A percentile compares a stretch with the other conserved stretches of the same genome.
These are phyloP conservation scores for Trypanosoma mega DNA, from an alignment of 208 protist species.

Conservation along the genomic window DNA sequence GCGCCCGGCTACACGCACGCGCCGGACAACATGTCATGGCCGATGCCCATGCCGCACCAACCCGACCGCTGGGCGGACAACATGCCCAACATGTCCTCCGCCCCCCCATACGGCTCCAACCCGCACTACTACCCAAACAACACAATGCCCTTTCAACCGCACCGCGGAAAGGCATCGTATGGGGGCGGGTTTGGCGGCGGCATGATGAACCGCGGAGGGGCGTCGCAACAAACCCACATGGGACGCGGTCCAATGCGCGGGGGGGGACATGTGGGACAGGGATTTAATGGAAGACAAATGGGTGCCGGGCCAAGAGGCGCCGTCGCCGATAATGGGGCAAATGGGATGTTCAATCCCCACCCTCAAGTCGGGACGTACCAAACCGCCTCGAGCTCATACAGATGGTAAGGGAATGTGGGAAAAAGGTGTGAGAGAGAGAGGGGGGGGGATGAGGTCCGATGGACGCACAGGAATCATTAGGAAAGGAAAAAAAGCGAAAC, in stretches of 20 bases:
- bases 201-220: conserved; percentile 3
- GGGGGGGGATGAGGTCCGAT: conserved; percentile 12
- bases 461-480: conserved; percentile 1
- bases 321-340: conserved; percentile 15
- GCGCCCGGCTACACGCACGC: conserved; percentile 17
- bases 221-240: conserved; percentile 10
- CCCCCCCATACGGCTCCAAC: background rate
- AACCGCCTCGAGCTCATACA: background rate
- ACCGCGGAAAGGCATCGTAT: conserved; percentile 5
- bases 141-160: conserved; percentile 8
- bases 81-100: conserved; percentile 12
- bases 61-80: conserved; percentile 16
- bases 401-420: background rate
- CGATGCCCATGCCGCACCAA: background rate
- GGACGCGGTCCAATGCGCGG: conserved; percentile 20
- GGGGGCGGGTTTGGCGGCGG: conserved; percentile 12
- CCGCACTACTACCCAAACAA: background rate
- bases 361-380: conserved; percentile 6
- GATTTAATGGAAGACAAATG: conserved; percentile 15
- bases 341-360: conserved; percentile 18
- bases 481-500: conserved; percentile 13
- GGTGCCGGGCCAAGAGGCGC: conserved; percentile 3
- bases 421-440: background rate
- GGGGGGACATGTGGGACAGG: conserved; percentile 14
- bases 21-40: conserved; percentile 26